Conservation (phyloP, 805 yeast species). For the Wickerhamiella vanderwaltii region DNA sequence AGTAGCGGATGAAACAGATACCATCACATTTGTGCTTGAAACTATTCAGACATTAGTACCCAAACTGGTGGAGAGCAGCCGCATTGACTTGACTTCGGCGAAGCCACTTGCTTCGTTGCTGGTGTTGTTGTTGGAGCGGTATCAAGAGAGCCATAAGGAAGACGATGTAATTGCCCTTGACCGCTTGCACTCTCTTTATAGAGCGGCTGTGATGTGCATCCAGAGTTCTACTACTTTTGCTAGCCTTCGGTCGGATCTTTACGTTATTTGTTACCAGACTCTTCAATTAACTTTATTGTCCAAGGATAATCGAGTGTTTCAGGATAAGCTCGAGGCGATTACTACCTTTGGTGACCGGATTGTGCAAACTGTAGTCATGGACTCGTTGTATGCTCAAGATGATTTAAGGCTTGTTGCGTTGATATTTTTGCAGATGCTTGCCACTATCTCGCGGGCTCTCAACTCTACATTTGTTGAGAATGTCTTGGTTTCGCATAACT, state of each 20-base stretch:
- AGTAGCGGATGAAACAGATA: slow-evolving; percentile 28
- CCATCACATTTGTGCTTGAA: slow-evolving; percentile 52
- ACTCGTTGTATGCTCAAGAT: slow-evolving; percentile 71
- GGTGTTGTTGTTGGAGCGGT: slow-evolving; percentile 54
- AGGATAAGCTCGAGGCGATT: slow-evolving; percentile 42
- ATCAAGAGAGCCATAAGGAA: slow-evolving; percentile 30
- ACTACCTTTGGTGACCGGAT: slow-evolving; percentile 48
- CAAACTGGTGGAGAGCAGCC: slow-evolving; percentile 61
- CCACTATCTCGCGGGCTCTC: slow-evolving; percentile 41
- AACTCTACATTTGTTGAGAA: slow-evolving; percentile 47
- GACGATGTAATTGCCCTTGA: slow-evolving; percentile 28
- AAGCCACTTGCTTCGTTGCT: slow-evolving; percentile 67
- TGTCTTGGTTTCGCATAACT: slow-evolving; percentile 49
- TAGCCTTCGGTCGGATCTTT: slow-evolving; percentile 62
- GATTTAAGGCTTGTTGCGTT: slow-evolving; percentile 63
- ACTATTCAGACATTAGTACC: slow-evolving; percentile 68
- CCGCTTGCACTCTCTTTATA: slow-evolving; percentile 56
- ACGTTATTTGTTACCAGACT: slow-evolving; percentile 57
- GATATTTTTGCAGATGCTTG: slow-evolving; percentile 55
- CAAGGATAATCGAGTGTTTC: slow-evolving; percentile 21
- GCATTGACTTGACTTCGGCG: slow-evolving; percentile 50
- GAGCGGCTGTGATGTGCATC: slow-evolving; percentile 63
- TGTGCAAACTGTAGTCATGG: slow-evolving; percentile 56
- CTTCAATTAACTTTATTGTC: slow-evolving; percentile 36
- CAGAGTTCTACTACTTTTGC: slow-evolving; percentile 57